Conservation (phyloP, 441 rosid genomes). For the Raphanus hybrid region DNA sequence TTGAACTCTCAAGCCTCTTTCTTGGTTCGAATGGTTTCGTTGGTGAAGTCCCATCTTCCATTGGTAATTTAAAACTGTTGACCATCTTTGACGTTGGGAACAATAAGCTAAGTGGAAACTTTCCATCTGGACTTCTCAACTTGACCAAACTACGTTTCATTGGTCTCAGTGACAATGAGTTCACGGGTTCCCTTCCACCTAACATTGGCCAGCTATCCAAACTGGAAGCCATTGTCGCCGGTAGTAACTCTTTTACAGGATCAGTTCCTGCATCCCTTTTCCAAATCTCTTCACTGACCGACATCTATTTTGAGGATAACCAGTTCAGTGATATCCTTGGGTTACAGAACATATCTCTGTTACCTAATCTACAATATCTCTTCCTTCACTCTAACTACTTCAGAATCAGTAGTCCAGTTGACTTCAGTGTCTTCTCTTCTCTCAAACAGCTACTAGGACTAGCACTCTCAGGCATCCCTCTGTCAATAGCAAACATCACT, state of each 20-base stretch:
- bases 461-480: constrained; percentile 48
- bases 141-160: background rate
- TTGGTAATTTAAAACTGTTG: background rate
- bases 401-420: background rate
- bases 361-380: background rate
- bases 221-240: background rate
- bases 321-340: background rate
- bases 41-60: background rate
- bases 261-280: constrained; percentile 14
- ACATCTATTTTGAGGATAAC: background rate
- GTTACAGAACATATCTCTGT: background rate
- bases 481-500: constrained; percentile 28
- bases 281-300: constrained; percentile 6
- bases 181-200: constrained; percentile 7
- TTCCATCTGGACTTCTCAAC: constrained; percentile 15
- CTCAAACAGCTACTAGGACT: constrained; percentile 38
- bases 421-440: constrained; percentile 27
- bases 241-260: background rate
- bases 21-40: background rate
- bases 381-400: background rate
- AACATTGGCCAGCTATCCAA: constrained; percentile 4
- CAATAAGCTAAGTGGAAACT: constrained; percentile 2
- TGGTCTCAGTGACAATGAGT: background rate
- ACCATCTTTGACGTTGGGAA: background rate
- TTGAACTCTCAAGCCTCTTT: background rate